A percentile compares a stretch with the other conserved stretches of the same genome.
Evolutionary conservation across 2,329 filamentous ascomycete genomes (phyloP).

Genomic region (Ceratocystis smalleyi): DNA sequence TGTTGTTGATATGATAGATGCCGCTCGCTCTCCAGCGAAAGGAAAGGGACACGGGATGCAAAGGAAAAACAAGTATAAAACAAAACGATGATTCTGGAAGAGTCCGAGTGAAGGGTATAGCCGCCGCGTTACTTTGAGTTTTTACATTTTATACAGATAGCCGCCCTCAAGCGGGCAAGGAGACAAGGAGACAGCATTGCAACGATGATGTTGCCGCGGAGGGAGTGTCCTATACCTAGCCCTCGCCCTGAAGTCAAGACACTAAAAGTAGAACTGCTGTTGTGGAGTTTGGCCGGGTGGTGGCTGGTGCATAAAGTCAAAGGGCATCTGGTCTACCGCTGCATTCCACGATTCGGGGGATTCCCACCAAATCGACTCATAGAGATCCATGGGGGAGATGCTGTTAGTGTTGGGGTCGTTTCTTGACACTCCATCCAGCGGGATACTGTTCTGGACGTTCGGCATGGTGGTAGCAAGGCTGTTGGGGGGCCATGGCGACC

Average conservation of each 20-base stretch:
- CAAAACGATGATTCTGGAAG: not conserved
- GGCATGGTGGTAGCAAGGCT: slow-evolving; percentile 15
- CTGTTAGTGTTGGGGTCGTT: slow-evolving; percentile 39
- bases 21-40: not conserved
- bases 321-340: slow-evolving; percentile 41
- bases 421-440: slow-evolving; percentile 31
- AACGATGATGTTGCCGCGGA: no score
- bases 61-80: not conserved
- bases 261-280: slow-evolving; percentile 41
- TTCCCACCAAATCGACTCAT: slow-evolving; percentile 54
- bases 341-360: slow-evolving; percentile 44
- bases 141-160: not conserved
- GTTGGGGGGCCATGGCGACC: not conserved
- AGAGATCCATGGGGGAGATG: slow-evolving; percentile 52
- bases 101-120: slow-evolving; percentile 9
- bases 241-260: no score
- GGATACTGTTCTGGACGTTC: slow-evolving; percentile 19
- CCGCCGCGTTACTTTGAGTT: slow-evolving; percentile 1
- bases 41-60: not conserved
- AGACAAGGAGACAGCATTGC: not conserved
- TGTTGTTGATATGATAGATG: not conserved
- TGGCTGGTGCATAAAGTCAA: slow-evolving; percentile 44
- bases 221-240: no score
- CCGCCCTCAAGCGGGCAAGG: not conserved
- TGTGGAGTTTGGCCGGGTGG: slow-evolving; percentile 43